These are phyloP conservation scores for Russula vinacea DNA, from an alignment of 768 basidiomycete species.

Conservation along the genomic window DNA sequence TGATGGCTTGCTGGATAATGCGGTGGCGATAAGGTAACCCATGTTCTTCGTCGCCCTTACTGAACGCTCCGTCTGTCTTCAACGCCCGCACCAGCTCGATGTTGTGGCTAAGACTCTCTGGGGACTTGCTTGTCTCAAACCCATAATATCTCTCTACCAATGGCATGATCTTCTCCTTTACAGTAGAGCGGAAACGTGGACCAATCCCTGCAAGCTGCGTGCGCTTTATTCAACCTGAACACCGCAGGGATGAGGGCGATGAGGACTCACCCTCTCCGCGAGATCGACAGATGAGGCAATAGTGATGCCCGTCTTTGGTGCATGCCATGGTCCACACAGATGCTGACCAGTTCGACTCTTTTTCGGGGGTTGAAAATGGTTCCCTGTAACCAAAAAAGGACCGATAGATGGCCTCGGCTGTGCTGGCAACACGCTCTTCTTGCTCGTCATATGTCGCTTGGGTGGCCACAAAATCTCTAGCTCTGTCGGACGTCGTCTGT, in stretches of 20 bases:
- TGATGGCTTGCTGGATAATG: slow-evolving; percentile 20
- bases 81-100: slow-evolving; percentile 2
- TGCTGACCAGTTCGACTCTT: slow-evolving; percentile 6
- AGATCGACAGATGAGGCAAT: slow-evolving; percentile 1
- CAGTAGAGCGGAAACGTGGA: slow-evolving; percentile 2
- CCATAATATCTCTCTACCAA: slow-evolving; percentile 22
- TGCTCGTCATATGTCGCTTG: slow-evolving; percentile 9
- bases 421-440: neutral
- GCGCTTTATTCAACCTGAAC: neutral
- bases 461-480: neutral
- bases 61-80: slow-evolving; percentile 17
- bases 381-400: slow-evolving; percentile 19
- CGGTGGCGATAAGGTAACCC: slow-evolving; percentile 19
- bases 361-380: slow-evolving; percentile 20
- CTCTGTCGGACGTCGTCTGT: slow-evolving; percentile 22
- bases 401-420: slow-evolving; percentile 17
- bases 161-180: slow-evolving; percentile 18
- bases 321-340: slow-evolving; percentile 22
- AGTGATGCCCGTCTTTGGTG: slow-evolving; percentile 7
- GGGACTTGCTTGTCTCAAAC: slow-evolving; percentile 20
- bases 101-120: slow-evolving; percentile 13
- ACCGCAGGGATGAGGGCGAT: too few relatives aligned
- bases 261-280: slow-evolving; percentile 11
- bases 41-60: neutral
- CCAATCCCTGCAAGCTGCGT: slow-evolving; percentile 11